Evolutionary conservation across 148 eudicot species (phyloP), one percentile per base, ranked within the genome.

Genomic region (Drosera capensis): DNA sequence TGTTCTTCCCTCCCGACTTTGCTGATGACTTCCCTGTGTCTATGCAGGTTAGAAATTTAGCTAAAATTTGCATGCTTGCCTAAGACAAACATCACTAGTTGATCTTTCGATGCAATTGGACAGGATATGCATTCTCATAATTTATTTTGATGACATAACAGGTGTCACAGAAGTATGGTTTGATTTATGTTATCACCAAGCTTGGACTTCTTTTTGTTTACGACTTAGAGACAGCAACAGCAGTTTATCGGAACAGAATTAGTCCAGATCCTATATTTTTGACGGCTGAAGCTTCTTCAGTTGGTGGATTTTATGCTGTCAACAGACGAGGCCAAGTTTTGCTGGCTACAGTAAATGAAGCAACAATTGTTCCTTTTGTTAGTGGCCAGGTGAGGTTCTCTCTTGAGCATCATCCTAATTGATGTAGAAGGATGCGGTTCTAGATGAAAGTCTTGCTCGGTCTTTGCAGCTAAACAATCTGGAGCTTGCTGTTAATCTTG

Each of bases 401-500:
- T 3, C 4, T 19, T 19, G 20, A 1, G 18, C 14, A 11, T 5
- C n/a, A 9, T 13, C 38, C n/a, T 13, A 0, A 9, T 34, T 9
- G 38, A 34, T 9, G 14, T 13, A 9, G 38, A 34, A 9, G 11
- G 31, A 43, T 17, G 22, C 35, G 9, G 25, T 28, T 17, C 28
- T 26, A 16, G 38, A 35, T 16, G 40, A 22, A 15, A 2, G 13
- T 59, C 49, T 23, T 38, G 3, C 3, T 34, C n/a, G 14, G n/a
- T 34, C n/a, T 37, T 49, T 58, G 49, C 79, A 80, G 88, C 60
- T 80, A 52, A 80, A 80, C 58, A 80, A 80, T 63, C 66, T 80
- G 57, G 88, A 80, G 60, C 88, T 80, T 51, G 88, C 88, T 52
- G 88, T 80, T 46, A 80, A 71, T 72, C 80, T 80, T 52, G 88